Base-by-base conservation (phyloP, 75 land plant species). In the Pseudotsuga menziesii region DNA sequence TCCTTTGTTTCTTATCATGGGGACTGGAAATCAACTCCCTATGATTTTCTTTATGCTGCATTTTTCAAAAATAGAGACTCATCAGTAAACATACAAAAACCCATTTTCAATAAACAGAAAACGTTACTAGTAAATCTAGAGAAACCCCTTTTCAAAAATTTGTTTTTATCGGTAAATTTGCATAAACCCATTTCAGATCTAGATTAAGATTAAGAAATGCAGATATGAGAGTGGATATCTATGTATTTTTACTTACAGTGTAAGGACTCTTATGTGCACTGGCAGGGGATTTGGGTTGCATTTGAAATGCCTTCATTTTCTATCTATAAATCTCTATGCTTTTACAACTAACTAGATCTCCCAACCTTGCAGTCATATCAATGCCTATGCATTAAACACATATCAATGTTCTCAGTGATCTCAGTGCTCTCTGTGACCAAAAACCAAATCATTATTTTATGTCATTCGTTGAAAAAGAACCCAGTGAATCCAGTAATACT, bases 1-100 rank as follows among this genome's bases (percentile, higher is more conserved):
- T 73, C 60, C 59, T 79, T 61, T 76, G 71, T 52, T 48, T 73
- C 77, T 79, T 79, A 58, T 79, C 80, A 12, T 22, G 11, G 13
- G 80, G 80, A 4, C 72, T 69, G n/a, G 13, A 52, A 41, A 41
- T 23, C 23, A 69, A 52, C 72, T 64, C 69, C n/a, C 41, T 54
- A 8, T 69, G 72, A 69, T 69, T 69, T 69, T 69, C 72, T 22
- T 39, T 39, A 36, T 69, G 72, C 72, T 69, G 52, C 72, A 41
- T 69, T 69, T 19, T 44, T 44, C 20, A n/a, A n/a, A 29, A 41
- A 39, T 12, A 48, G 54, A 48, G n/a, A 69, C 23, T 20, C 52
- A 69, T 69, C 54, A 69, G 25, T 64, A 32, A 35, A 32, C 35
- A 35, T 20, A 32, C 41, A 64, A 17, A 64, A 17, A 32, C 29